These are phyloP conservation scores for Melanogaster broomeanus DNA, from an alignment of 768 basidiomycete species.

Conservation along the genomic window DNA sequence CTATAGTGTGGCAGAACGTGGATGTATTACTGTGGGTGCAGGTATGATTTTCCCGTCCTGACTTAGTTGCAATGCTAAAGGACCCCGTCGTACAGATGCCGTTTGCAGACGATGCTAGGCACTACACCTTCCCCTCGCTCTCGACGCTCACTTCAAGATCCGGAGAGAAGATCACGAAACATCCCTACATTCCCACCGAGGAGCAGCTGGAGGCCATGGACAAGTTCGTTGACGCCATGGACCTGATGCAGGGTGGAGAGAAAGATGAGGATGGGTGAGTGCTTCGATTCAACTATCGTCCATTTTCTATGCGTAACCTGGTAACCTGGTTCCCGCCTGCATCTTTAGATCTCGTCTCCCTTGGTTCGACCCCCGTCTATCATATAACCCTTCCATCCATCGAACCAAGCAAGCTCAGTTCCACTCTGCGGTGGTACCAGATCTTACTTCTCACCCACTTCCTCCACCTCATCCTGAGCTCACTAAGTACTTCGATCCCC, in stretches of 20 bases:
- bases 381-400: slow-evolving; percentile 90
- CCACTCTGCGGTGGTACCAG: slow-evolving; percentile 77
- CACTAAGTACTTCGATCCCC: slow-evolving; percentile 81
- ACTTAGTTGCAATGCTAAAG: background rate
- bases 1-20: slow-evolving; percentile 60
- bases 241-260: slow-evolving; percentile 76
- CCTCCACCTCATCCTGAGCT: slow-evolving; percentile 87
- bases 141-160: slow-evolving; percentile 71
- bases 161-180: slow-evolving; percentile 70
- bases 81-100: slow-evolving; percentile 69
- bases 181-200: slow-evolving; percentile 81
- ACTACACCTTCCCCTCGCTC: slow-evolving; percentile 84
- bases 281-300: background rate
- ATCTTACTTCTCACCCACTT: slow-evolving; percentile 73
- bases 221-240: slow-evolving; percentile 84
- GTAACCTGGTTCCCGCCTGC: background rate
- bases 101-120: slow-evolving; percentile 91
- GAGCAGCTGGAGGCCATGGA: slow-evolving; percentile 84
- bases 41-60: slow-evolving; percentile 42
- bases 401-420: slow-evolving; percentile 92
- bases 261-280: slow-evolving; percentile 74
- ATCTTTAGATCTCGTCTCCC: slow-evolving; percentile 51
- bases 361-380: slow-evolving; percentile 78
- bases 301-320: background rate
- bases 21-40: slow-evolving; percentile 86